phyloP scores from a whole-genome alignment of 768 basidiomycete species.

The Boletales sp. region DNA sequence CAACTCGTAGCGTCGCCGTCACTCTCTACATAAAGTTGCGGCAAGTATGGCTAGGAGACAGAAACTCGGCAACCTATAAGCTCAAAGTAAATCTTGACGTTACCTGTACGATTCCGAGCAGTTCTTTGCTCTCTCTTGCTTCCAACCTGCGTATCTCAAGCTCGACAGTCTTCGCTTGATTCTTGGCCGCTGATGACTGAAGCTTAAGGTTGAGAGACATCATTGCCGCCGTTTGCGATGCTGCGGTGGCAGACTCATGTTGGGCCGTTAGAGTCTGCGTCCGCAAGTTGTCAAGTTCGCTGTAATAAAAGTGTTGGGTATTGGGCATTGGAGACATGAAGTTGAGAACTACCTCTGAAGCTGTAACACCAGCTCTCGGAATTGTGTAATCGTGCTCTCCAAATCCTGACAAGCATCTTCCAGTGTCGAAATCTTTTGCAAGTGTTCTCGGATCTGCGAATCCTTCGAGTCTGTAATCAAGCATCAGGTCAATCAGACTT shows the following conservation, averaged over 20 bases:
- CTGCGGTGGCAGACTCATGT: conserved; percentile 76
- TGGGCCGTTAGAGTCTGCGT: conserved; percentile 83
- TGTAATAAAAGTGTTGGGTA: conserved; percentile 29
- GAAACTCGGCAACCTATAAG: conserved; percentile 2
- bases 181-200: conserved; percentile 87
- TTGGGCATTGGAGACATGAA: not conserved
- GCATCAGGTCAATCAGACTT: not conserved
- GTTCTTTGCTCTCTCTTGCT: conserved; percentile 74
- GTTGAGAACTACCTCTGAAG: conserved; percentile 61
- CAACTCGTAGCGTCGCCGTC: conserved; percentile 88
- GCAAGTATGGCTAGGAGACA: conserved; percentile 73
- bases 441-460: conserved; percentile 60
- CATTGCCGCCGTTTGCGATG: conserved; percentile 87
- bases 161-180: conserved; percentile 86
- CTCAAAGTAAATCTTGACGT: not conserved
- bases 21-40: conserved; percentile 83
- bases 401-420: conserved; percentile 83
- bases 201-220: conserved; percentile 94
- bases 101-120: conserved; percentile 82
- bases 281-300: conserved; percentile 83
- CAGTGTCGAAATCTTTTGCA: conserved; percentile 58
- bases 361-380: conserved; percentile 85
- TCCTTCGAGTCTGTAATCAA: conserved; percentile 65
- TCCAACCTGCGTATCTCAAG: conserved; percentile 85
- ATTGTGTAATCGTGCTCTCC: conserved; percentile 85